Base-by-base conservation (phyloP, 2,329 filamentous ascomycete genomes). In the Fusarium sacchari region DNA sequence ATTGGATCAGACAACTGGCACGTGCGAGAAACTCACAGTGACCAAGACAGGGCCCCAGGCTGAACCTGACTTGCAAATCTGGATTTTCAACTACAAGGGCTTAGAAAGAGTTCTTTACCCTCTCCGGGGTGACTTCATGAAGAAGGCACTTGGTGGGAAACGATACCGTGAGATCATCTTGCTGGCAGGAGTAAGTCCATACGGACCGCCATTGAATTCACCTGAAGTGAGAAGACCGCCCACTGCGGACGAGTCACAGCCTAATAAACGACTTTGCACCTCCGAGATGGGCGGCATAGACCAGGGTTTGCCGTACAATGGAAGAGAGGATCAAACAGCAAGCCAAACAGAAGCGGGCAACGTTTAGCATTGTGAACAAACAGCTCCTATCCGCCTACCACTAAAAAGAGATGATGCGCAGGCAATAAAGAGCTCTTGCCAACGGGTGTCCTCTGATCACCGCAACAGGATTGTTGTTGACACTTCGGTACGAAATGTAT, bases 371-470 rank as follows among this genome's bases (percentile, higher is more conserved):
- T 18, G 14, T 14, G 30, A 24, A 15, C 24, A 22, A 30, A 28
- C 28, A 40, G 10, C 24, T 34, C 34, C 44, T 30, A 59, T 66
- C 26, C 28, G 57, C 17, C 58, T 73, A 5, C 64, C 67, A 12
- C 39, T 73, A 2, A 56, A 69, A 28, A 18, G 50, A 22, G 46
- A 60, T 13, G 47, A 58, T 49, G 60, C 58, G 10, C 37, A 65
- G 14, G 34, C 36, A 36, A 68, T 74, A 42, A 68, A 65, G 34
- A 53, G 30, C 49, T 40, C 24, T 17, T 64, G 67, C 17, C 42
- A 60, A 34, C 63, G 63, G 37, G 53, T 67, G 17, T 49, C 69
- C 8, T 73, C 62, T 58, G 69, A 63, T 12, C 62, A 58, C 18
- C 67, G 60, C 13, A 52, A 70, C 12, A 58, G 64, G 37, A 64